Evolutionary conservation across 1,284 basidiomycete genomes (phyloP).

Genomic region (Puccinia novopanici): DNA sequence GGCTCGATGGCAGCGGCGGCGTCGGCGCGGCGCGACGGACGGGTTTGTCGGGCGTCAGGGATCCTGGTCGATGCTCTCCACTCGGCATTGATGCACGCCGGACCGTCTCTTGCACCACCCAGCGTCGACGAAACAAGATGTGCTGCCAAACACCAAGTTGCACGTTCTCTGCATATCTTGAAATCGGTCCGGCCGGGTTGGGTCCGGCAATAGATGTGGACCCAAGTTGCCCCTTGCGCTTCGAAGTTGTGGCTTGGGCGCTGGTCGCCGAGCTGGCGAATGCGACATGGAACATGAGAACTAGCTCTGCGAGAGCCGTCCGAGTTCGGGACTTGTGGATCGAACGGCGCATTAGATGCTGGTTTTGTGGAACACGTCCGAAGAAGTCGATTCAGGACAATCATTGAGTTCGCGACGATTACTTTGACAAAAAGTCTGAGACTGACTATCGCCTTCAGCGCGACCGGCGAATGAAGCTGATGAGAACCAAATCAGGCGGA

Average conservation of each 20-base stretch:
- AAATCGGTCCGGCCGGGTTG: neutral
- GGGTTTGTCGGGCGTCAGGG: neutral
- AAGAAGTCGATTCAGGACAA: neutral
- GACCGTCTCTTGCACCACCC: neutral
- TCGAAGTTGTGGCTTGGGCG: slow-evolving; percentile 23
- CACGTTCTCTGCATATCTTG: too few species aligned
- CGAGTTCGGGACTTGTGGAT: slow-evolving; percentile 32
- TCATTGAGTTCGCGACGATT: neutral
- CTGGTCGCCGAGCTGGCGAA: slow-evolving; percentile 34
- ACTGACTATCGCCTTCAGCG: neutral
- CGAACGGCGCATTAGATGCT: slow-evolving; percentile 4
- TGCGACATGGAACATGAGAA: slow-evolving; percentile 35
- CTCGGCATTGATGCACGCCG: neutral
- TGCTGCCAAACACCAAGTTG: too few species aligned
- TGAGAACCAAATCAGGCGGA: neutral
- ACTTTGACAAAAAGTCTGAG: slow-evolving; percentile 12
- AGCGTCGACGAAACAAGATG: too few species aligned
- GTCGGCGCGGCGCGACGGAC: slow-evolving; percentile 12
- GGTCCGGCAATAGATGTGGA: neutral
- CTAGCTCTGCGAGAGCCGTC: slow-evolving; percentile 2
- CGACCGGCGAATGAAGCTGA: neutral
- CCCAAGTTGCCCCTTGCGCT: neutral
- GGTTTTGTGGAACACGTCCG: neutral
- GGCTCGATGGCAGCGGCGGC: neutral
- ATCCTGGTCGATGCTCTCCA: neutral